Conservation (phyloP, 257 asterid genomes). For the Voacanga thouarsii region DNA sequence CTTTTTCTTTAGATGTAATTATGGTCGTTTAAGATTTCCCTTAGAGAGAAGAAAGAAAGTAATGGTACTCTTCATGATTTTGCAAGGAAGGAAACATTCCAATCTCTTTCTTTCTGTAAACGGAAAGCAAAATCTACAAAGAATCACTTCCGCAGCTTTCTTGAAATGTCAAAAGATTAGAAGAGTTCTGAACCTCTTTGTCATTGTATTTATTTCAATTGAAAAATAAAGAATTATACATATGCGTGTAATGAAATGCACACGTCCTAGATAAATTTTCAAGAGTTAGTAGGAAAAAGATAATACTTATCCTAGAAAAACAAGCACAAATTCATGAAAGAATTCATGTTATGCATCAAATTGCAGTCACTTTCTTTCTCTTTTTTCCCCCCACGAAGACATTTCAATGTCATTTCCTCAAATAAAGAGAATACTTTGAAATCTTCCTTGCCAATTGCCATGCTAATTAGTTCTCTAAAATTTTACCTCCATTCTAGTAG, state of each 20-base stretch:
- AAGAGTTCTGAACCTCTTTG: conserved; percentile 3
- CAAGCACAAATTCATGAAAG: neutral
- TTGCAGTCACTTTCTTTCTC: neutral
- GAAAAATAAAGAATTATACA: neutral
- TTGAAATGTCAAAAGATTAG: neutral
- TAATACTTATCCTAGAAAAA: no score
- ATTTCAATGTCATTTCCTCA: conserved; percentile 9
- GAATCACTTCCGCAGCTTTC: neutral
- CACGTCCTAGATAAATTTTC: no score
- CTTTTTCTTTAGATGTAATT: no score
- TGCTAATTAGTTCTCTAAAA: neutral
- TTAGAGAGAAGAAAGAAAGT: no score
- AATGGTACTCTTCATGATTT: no score
- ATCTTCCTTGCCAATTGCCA: neutral
- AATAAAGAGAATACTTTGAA: neutral
- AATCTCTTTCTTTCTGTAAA: neutral
- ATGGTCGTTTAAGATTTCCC: neutral
- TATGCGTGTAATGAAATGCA: no score
- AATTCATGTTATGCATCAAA: neutral
- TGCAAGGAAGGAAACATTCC: neutral
- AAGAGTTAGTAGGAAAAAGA: no score
- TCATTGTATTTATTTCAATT: no score
- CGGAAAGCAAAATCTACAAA: neutral
- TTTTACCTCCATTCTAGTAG: conserved; percentile 12
- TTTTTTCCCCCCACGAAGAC: neutral